Evolutionary conservation across 371 early-diverging fungal species (phyloP), one percentile per base, ranked within the genome.

Genomic region (Mucor irregularis): DNA sequence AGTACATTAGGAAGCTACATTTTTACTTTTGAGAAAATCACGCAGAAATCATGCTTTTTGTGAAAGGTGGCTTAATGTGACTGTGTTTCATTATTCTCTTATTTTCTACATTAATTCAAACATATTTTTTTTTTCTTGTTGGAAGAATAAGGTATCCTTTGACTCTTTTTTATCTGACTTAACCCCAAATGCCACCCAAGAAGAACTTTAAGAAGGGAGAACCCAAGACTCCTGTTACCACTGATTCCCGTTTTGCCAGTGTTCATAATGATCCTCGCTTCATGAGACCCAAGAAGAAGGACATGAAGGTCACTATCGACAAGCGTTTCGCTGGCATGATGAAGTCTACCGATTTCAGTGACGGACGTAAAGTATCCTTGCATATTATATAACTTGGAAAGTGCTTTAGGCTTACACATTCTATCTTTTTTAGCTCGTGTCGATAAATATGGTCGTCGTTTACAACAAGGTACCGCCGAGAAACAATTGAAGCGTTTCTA

Each of bases 231-330:
- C 61, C 80, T 49, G 73, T 84, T 16, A 86, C 83, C 5, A 67
- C 68, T 14, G 97, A 97, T 73, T 64, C 89, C 34, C 89, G 97
- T 47, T 97, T 97, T 64, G 58, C 83, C 0, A 86, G 84, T 61
- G 85, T 94, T 13, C 90, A 91, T 60, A 68, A 84, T 39, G 96
- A 97, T 75, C 95, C 96, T 51, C 87, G 96, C 10, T 98, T 98
- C 69, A 57, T 74, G 54, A 73, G 88, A 58, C 88, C 94, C 22
- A 87, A 87, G 61, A 90, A 89, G 76, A 83, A 84, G 63, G 87
- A 88, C 46, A 69, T 76, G 56, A 96, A 96, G 71, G 86, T 98
- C 49, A 82, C 82, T n/a, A 82, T 98, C 31, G 98, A 98, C 79
- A 75, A 83, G 47, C 90, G 97, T 49, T 97, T 97, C 73, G 71